Evolutionary conservation across 768 basidiomycete species (phyloP).

Genomic region (Termitomyces sp.): DNA sequence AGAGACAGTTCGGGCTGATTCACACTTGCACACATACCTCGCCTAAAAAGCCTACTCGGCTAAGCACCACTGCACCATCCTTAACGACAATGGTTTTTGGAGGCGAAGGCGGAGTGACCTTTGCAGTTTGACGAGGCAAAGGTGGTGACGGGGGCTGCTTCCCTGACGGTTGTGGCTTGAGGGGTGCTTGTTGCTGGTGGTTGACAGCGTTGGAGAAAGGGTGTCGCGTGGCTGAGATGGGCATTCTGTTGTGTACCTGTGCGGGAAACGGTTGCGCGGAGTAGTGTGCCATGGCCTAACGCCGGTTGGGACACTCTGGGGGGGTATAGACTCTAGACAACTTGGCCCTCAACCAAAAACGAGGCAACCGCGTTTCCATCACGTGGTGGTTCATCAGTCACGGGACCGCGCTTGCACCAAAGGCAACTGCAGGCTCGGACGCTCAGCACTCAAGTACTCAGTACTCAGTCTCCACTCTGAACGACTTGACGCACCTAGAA

Average conservation of each 20-base stretch:
- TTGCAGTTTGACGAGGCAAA: conserved; percentile 75
- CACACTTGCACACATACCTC: conserved; percentile 55
- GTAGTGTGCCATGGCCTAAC: conserved; percentile 27
- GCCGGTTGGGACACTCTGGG: conserved; percentile 13
- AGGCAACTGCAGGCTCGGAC: too few relatives aligned
- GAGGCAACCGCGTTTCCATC: conserved; percentile 19
- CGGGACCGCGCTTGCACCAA: conserved; percentile 11
- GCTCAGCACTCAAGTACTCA: too few relatives aligned
- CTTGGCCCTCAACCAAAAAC: conserved; percentile 8
- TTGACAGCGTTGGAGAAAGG: conserved; percentile 28
- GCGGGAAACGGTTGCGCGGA: conserved; percentile 18
- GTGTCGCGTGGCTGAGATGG: conserved; percentile 21
- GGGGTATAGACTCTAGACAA: conserved; percentile 7
- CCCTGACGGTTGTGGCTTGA: conserved; percentile 24
- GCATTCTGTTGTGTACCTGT: conserved; percentile 21
- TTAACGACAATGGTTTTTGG: conserved; percentile 72
- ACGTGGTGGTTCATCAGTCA: conserved; percentile 18
- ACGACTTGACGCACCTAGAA: neutral
- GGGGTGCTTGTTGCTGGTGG: conserved; percentile 15
- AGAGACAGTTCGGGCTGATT: neutral
- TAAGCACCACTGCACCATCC: conserved; percentile 48
- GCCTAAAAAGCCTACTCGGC: conserved; percentile 78
- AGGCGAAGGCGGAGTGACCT: conserved; percentile 76
- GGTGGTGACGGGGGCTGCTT: conserved; percentile 51
- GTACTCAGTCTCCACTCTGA: too few relatives aligned